Conservation (phyloP, 495 filamentous ascomycete species). For the Aspergillus bertholletiae region DNA sequence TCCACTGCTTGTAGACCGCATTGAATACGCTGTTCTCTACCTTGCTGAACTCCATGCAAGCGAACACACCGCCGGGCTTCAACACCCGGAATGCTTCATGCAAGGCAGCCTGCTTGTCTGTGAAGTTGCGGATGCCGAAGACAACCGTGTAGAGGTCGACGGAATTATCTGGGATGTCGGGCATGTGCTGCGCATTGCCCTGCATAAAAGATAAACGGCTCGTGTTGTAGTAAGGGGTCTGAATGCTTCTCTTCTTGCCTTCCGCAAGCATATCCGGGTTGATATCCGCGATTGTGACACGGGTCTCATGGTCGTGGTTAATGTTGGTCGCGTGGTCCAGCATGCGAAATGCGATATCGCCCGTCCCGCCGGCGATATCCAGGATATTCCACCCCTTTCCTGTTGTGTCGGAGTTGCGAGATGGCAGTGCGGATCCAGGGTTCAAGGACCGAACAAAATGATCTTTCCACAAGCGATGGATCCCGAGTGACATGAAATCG, state of each 20-base stretch:
- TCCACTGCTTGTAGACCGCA: conserved; percentile 92
- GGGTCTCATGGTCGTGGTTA: conserved; percentile 72
- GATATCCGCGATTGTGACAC: conserved; percentile 90
- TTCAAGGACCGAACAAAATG: conserved; percentile 91
- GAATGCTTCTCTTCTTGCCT: conserved; percentile 68
- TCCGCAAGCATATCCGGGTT: conserved; percentile 92
- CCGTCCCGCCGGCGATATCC: conserved; percentile 95
- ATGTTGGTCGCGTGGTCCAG: conserved; percentile 83
- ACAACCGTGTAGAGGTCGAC: conserved; percentile 96
- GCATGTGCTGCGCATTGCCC: conserved; percentile 83
- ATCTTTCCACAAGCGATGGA: conserved; percentile 98
- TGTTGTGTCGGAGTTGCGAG: conserved; percentile 32
- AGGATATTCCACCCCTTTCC: conserved; percentile 72
- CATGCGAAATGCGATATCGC: conserved; percentile 97
- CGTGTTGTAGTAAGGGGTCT: conserved; percentile 54
- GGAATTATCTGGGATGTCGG: conserved; percentile 56
- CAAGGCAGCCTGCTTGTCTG: conserved; percentile 75
- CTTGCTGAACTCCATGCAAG: conserved; percentile 93
- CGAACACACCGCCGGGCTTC: conserved; percentile 93
- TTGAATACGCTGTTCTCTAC: conserved; percentile 71
- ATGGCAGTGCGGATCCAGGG: conserved; percentile 68
- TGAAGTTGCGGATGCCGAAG: conserved; percentile 97
- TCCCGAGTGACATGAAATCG: conserved; percentile 96
- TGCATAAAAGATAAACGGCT: conserved; percentile 72
- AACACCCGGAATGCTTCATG: conserved; percentile 81